Evolutionary conservation across 352 stramenopile genomes (phyloP).

Genomic region (Phytophthora nicotianae): DNA sequence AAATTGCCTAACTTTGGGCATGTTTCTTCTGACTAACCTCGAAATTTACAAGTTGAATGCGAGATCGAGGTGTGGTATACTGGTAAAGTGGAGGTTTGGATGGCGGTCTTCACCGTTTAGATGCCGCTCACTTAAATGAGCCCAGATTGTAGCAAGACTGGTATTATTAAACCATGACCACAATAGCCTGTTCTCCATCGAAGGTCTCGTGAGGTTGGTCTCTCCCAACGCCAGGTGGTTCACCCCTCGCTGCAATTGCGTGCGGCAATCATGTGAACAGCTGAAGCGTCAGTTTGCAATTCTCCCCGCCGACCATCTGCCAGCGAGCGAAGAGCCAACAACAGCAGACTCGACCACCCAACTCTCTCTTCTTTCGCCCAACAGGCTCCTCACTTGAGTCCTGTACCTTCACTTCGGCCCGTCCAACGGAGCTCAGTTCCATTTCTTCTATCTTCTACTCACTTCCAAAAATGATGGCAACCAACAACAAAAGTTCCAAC

Average conservation of each 20-base stretch:
- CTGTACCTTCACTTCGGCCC: constrained; percentile 11
- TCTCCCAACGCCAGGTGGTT: constrained; percentile 39
- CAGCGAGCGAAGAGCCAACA: constrained; percentile 35
- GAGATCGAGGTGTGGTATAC: constrained; percentile 5
- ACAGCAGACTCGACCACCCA: constrained; percentile 22
- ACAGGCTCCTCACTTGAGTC: constrained; percentile 6
- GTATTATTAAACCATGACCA: constrained; percentile 35
- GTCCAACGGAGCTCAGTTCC: constrained; percentile 26
- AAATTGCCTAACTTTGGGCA: constrained; percentile 9
- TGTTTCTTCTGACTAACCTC: constrained; percentile 12
- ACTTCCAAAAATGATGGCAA: constrained; percentile 44
- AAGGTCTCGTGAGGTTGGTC: constrained; percentile 19
- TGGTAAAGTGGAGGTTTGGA: constrained; percentile 13
- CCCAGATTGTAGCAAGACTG: constrained; percentile 3
- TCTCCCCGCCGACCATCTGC: constrained; percentile 35
- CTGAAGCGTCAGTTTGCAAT: constrained; percentile 64
- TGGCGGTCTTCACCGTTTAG: constrained; percentile 6
- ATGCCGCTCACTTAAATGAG: constrained; percentile 14
- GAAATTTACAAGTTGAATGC: constrained; percentile 11
- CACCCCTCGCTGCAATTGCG: constrained; percentile 41
- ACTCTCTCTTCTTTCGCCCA: constrained; percentile 2
- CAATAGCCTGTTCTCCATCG: constrained; percentile 22
- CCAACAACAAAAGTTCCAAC: constrained; percentile 22
- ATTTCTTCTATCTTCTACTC: constrained; percentile 25
- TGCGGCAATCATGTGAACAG: constrained; percentile 51